Base-by-base conservation (phyloP, 345 rosid genomes). In the Cardiospermum halicacabum region DNA sequence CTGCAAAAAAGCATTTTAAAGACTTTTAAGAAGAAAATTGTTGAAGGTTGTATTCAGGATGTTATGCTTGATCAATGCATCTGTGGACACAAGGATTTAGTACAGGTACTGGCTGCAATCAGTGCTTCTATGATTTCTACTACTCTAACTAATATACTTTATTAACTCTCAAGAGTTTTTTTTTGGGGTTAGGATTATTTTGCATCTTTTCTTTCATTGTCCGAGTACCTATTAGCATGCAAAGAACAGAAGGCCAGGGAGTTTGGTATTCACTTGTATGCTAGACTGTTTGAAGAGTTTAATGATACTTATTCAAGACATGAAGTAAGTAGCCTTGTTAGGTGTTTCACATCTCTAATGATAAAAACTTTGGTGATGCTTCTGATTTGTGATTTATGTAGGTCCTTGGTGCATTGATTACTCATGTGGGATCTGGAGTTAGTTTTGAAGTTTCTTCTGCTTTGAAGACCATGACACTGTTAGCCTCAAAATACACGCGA, bases 401-500 rank as follows among this genome's bases (percentile, higher is more conserved):
- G 97, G 73, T 91, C 68, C 85, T 88, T 62, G 86, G 92, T 76
- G 81, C 87, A 72, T 75, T 91, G 72, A 80, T 91, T 70, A 83
- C 88, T 60, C 97, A 91, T 76, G 85, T 91, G 53, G 97, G 97
- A 72, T 86, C 92, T 51, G 91, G 84, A 67, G 79, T 86, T 73
- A 80, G 67, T 68, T 77, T 67, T 55, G 96, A 91, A 80, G 86
- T 84, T 65, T 78, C 81, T 75, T 86, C 92, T 75, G 89, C 91
- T 75, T 70, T 88, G 66, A 83, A 91, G 70, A 72, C 80, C 66
- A 72, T 91, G 87, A 74, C 76, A 39, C 69, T 76, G 59, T 82
- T 91, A 71, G 89, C 79, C 10, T 74, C 78, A 56, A 83, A 86
- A 77, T 71, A 78, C 75, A 76, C 83, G 30, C 74, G 48, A 58